Base-by-base conservation (phyloP, 1,139 yeast genomes). In the Candida tropicalis region DNA sequence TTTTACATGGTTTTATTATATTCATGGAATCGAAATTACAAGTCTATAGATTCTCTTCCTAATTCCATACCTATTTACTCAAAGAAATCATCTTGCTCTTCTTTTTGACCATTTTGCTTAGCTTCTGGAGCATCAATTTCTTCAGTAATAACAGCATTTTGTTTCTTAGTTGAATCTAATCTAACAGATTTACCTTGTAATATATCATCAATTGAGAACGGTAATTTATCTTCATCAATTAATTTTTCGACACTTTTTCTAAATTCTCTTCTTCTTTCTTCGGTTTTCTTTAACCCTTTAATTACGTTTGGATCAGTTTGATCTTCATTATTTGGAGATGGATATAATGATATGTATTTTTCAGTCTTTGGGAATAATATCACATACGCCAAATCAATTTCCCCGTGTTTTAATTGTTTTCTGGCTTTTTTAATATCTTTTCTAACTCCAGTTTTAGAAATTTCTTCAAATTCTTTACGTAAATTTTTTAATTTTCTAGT, bases 341-440 rank as follows among this genome's bases (percentile, higher is more conserved):
- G 88, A 59, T 81, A 93, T 47, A 93, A 66, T 0, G 97, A 81
- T 28, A 89, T 80, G 60, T 93, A 93, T 64, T 89, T 91, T 54
- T 81, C 82, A 40, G 82, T 77, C 57, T 79, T 80, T 26, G 99
- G 98, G 67, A 82, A 93, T 56, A 85, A 73, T 13, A 82, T 75
- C 16, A 85, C 81, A 58, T 93, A 93, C 26, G 87, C 87, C 33
- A 87, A 66, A 56, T 91, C 96, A 10, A 84, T 67, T 58, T 84
- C 86, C 40, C 82, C 73, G 50, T 84, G 83, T 44, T 65, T 63
- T 40, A 86, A 64, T 39, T 71, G 72, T 49, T 77, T 74, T 56
- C 79, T 74, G 27, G 74, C 73, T 58, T 68, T 76, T 57, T 75
- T 81, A 43, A 79, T 63, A 20, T 77, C 79, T 48, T 81, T 81